Base-by-base conservation (phyloP, 768 basidiomycete species). In the Lactarius quietus region DNA sequence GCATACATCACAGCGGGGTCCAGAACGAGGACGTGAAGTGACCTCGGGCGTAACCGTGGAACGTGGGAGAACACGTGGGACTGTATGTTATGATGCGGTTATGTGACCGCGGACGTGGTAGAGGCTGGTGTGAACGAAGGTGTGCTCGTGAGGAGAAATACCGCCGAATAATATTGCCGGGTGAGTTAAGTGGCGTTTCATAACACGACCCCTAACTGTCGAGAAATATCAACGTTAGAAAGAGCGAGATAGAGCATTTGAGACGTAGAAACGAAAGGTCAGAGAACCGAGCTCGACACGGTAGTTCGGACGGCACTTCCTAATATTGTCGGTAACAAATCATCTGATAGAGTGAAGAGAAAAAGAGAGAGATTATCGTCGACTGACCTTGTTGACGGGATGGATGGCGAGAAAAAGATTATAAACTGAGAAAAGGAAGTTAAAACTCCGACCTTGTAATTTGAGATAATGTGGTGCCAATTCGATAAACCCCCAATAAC, bases 291-390 rank as follows among this genome's bases (percentile, higher is more conserved):
- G 68, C 52, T 68, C 68, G 65, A 68, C 68, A 62, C 29, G 31
- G 7, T 68, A 39, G 6, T 68, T 68, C 68, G 51, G 68, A 68
- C 68, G 68, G 68, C 68, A 69, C 68, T 69, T 69, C 68, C 68
- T 69, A 69, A 69, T 38, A 64, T 58, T 64, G 61, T 68, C 68
- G 68, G 68, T 53, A 58, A 51, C 41, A 56, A n/a, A 66, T 68
- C 67, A 68, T 68, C 67, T 15, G 23, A 1, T 6, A n/a, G n/a
- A 39, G 35, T 9, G 23, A 18, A 31, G 26, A 26, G 33, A 52
- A 17, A 14, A 36, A 65, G 23, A 23, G 9, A 61, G 59, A 31
- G 53, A 65, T 55, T n/a, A n/a, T n/a, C 52, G 45, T 56, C 7
- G 20, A 48, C 48, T 26, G 5, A 51, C 53, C 31, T 20, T 15